Percentiles rank a stretch among this genome's conserved stretches.
Evolutionary conservation across 495 filamentous ascomycete genomes (phyloP).

Genomic region (Melanomma pulvis-pyrius): DNA sequence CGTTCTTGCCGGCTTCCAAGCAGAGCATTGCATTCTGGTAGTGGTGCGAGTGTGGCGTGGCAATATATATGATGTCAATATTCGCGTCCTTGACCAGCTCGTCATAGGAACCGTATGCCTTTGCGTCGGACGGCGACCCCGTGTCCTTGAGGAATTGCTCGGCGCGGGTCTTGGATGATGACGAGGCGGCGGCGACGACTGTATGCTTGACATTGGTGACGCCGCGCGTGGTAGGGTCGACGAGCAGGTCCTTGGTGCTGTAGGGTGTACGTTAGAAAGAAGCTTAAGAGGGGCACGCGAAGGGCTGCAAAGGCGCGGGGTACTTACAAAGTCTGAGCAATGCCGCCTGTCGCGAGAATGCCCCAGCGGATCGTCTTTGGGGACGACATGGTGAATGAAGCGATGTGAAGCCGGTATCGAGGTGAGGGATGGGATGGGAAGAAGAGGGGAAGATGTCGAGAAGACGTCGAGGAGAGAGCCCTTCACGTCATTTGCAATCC

Average conservation of each 20-base stretch:
- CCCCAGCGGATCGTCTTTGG: constrained; percentile 68
- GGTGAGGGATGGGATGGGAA: neutral
- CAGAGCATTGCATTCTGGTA: constrained; percentile 89
- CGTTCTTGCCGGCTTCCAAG: constrained; percentile 81
- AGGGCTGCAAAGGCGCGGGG: neutral
- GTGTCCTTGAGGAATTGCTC: constrained; percentile 70
- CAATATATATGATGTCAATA: constrained; percentile 89
- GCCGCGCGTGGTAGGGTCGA: constrained; percentile 71
- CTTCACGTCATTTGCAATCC: neutral
- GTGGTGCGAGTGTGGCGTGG: constrained; percentile 95
- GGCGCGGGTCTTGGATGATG: constrained; percentile 69
- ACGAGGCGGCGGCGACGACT: constrained; percentile 81
- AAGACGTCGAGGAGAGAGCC: neutral
- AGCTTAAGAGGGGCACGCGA: too few relatives aligned
- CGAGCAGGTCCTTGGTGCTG: constrained; percentile 74
- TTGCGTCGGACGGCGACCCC: constrained; percentile 64
- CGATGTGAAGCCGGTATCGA: neutral
- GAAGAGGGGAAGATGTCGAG: neutral
- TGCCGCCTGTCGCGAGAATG: constrained; percentile 57
- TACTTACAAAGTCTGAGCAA: constrained; percentile 31
- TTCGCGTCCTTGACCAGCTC: constrained; percentile 77
- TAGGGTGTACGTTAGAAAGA: neutral
- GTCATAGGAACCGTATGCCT: constrained; percentile 80
- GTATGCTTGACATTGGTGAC: constrained; percentile 77
- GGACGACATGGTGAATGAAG: constrained; percentile 35